Evolutionary conservation across 805 yeast genomes (phyloP).

Genomic region (Metschnikowia santaceciliae): DNA sequence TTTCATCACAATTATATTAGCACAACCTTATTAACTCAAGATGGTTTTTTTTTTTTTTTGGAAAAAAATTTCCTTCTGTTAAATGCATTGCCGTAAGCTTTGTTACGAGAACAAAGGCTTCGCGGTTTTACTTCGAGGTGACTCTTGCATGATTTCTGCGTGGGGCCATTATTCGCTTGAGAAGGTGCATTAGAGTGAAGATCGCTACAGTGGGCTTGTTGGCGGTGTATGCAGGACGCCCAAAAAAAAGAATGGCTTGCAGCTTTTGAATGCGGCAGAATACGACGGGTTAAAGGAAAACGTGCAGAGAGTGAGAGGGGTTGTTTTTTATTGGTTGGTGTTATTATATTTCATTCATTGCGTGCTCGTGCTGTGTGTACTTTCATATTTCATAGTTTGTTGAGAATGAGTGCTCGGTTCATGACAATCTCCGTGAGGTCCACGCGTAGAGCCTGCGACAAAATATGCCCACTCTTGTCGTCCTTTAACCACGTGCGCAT

Average conservation of each 20-base stretch:
- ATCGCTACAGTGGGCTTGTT: not conserved
- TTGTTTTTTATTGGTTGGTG: not conserved
- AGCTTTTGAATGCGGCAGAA: not conserved
- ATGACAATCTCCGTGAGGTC: conserved; percentile 29
- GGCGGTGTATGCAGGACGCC: not conserved
- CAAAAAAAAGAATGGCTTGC: not conserved
- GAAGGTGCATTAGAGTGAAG: not conserved
- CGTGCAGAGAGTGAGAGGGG: not conserved
- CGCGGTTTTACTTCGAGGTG: not conserved
- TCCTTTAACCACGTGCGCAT: conserved; percentile 31
- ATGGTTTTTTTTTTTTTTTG: no score
- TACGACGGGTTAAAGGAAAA: not conserved
- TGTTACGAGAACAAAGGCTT: not conserved
- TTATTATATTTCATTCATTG: not conserved
- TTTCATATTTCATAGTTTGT: conserved; percentile 23
- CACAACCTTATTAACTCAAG: no score
- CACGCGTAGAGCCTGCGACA: conserved; percentile 24
- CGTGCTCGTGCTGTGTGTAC: not conserved
- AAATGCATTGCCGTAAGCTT: not conserved
- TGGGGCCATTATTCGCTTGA: not conserved
- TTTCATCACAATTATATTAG: no score
- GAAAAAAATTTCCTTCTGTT: no score
- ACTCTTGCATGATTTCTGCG: conserved; percentile 2
- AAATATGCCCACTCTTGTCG: conserved; percentile 12
- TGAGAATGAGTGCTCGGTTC: conserved; percentile 29